Evolutionary conservation across 2,329 filamentous ascomycete species (phyloP).

Genomic region (Fusarium subtropicale): DNA sequence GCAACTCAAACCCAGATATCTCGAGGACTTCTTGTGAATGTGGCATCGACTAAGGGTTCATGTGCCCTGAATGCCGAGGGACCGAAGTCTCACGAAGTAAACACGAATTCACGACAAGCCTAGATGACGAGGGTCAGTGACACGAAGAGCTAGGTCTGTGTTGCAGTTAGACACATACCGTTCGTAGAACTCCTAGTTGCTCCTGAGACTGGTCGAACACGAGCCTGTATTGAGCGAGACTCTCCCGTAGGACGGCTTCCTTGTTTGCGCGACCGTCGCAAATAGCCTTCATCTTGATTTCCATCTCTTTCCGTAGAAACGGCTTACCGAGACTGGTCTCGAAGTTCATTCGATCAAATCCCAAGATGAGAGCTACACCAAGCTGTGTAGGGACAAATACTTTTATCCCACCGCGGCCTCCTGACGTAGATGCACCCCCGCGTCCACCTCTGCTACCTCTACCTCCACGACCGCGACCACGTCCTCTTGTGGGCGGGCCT

Average conservation of each 20-base stretch:
- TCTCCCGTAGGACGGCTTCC: constrained; percentile 81
- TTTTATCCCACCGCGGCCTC: constrained; percentile 67
- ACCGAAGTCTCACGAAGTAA: constrained; percentile 32
- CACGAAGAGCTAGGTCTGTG: constrained; percentile 4
- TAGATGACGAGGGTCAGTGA: constrained; percentile 41
- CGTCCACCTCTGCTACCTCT: constrained; percentile 54
- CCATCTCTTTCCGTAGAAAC: constrained; percentile 97
- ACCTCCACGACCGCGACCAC: constrained; percentile 62
- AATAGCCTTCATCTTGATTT: constrained; percentile 95
- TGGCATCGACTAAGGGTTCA: constrained; percentile 44
- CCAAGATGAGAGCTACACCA: constrained; percentile 90
- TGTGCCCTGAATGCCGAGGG: constrained; percentile 39
- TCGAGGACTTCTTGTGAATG: constrained; percentile 35
- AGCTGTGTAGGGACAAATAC: constrained; percentile 95
- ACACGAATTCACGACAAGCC: constrained; percentile 56
- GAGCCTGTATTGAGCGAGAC: constrained; percentile 84
- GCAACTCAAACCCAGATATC: constrained; percentile 28
- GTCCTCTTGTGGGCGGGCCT: constrained; percentile 56
- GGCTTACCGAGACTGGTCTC: constrained; percentile 95
- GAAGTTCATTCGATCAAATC: constrained; percentile 93
- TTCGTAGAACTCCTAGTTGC: constrained; percentile 75
- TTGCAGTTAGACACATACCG: constrained; percentile 59
- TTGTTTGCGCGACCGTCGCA: constrained; percentile 86
- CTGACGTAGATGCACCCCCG: constrained; percentile 57
- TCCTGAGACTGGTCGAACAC: constrained; percentile 87